Evolutionary conservation across 768 basidiomycete genomes (phyloP).

Genomic region (Lentinula boryana): DNA sequence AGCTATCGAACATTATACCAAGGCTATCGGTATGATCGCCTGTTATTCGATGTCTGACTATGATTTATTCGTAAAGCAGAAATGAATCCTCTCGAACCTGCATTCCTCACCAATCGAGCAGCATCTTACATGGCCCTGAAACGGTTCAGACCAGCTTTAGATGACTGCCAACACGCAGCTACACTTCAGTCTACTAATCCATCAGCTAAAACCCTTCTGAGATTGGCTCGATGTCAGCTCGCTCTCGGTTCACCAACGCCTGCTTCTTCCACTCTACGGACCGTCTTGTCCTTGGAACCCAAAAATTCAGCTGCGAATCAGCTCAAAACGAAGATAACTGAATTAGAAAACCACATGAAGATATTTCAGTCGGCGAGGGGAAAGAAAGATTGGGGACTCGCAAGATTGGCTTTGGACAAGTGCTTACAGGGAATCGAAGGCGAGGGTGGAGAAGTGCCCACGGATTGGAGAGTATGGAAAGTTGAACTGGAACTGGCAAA

Average conservation of each 20-base stretch:
- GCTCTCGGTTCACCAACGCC: slow-evolving; percentile 67
- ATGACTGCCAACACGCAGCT: slow-evolving; percentile 74
- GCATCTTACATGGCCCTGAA: slow-evolving; percentile 82
- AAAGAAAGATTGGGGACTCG: slow-evolving; percentile 70
- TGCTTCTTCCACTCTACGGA: slow-evolving; percentile 62
- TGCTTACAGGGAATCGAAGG: slow-evolving; percentile 67
- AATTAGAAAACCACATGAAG: slow-evolving; percentile 60
- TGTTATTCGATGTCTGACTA: slow-evolving; percentile 1
- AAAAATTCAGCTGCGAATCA: slow-evolving; percentile 53
- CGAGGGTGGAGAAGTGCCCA: slow-evolving; percentile 70
- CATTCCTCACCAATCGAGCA: slow-evolving; percentile 81
- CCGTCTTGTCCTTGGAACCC: slow-evolving; percentile 56
- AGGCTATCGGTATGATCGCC: slow-evolving; percentile 56
- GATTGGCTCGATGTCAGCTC: slow-evolving; percentile 79
- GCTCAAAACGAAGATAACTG: slow-evolving; percentile 53
- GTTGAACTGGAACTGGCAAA: slow-evolving; percentile 73
- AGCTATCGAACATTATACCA: slow-evolving; percentile 69
- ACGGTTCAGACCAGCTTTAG: slow-evolving; percentile 65
- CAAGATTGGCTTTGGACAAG: slow-evolving; percentile 74
- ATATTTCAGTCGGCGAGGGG: slow-evolving; percentile 53
- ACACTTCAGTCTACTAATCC: slow-evolving; percentile 56
- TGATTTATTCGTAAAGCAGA: slow-evolving; percentile 27
- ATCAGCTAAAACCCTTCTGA: slow-evolving; percentile 72
- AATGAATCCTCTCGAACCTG: slow-evolving; percentile 58
- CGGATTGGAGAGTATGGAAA: slow-evolving; percentile 76